These are phyloP conservation scores for Neurospora sp. DNA, from an alignment of 495 filamentous ascomycete species.

Conservation along the genomic window DNA sequence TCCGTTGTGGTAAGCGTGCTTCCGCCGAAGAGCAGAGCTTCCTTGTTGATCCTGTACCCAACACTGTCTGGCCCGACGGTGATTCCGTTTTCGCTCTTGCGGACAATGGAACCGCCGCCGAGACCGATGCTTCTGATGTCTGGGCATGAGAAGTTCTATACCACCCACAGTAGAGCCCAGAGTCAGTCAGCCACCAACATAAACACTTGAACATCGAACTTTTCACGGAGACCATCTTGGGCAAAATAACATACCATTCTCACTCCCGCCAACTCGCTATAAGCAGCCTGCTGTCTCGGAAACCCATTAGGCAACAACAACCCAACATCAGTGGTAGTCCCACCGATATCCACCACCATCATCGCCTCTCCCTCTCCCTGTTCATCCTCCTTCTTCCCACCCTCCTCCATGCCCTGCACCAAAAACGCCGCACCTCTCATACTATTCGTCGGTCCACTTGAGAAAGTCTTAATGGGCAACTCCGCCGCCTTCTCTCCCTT, in stretches of 20 bases:
- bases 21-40: conserved; percentile 43
- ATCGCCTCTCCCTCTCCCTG: conserved; percentile 13
- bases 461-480: conserved; percentile 45
- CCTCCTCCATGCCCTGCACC: conserved; percentile 12
- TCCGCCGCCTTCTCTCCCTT: conserved; percentile 35
- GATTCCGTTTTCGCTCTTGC: conserved; percentile 15
- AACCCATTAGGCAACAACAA: conserved; percentile 33
- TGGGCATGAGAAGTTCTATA: conserved; percentile 33
- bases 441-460: conserved; percentile 45
- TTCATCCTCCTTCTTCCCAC: neutral
- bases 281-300: conserved; percentile 33
- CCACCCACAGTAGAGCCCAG: neutral
- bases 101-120: conserved; percentile 43
- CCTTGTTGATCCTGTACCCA: conserved; percentile 38
- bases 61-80: conserved; percentile 47
- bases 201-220: neutral
- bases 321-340: conserved; percentile 39
- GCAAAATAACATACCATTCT: conserved; percentile 18
- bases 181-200: neutral
- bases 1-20: conserved; percentile 40
- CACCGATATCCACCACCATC: conserved; percentile 41
- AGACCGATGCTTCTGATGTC: conserved; percentile 44
- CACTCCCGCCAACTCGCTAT: conserved; percentile 34
- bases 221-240: neutral
- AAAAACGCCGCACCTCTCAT: conserved; percentile 48